These are phyloP conservation scores for Tolypocladium capitatum DNA, from an alignment of 2,329 filamentous ascomycete genomes.

Conservation along the genomic window DNA sequence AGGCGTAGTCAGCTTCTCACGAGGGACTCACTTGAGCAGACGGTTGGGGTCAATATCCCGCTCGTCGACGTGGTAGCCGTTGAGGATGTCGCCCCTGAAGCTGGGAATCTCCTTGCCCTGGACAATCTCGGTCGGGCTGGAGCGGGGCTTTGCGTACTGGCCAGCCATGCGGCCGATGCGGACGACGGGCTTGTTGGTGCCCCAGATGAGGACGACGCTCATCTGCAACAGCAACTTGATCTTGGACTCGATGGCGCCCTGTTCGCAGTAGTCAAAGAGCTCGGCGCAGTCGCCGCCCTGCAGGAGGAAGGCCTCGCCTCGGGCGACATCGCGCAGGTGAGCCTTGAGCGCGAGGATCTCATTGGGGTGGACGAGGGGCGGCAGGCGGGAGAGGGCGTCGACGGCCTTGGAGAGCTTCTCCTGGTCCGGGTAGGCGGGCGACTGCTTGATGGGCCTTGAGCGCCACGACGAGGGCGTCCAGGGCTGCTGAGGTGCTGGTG, in stretches of 20 bases:
- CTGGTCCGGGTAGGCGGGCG: slow-evolving; percentile 54
- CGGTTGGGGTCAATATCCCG: slow-evolving; percentile 70
- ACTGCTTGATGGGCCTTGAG: slow-evolving; percentile 66
- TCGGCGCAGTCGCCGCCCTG: slow-evolving; percentile 97
- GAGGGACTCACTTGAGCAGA: slow-evolving; percentile 48
- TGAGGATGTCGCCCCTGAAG: slow-evolving; percentile 91
- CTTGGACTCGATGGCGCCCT: slow-evolving; percentile 83
- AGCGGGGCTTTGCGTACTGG: slow-evolving; percentile 93
- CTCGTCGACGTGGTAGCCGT: slow-evolving; percentile 68
- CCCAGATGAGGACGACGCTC: slow-evolving; percentile 92
- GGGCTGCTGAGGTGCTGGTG: not conserved
- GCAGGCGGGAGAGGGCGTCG: slow-evolving; percentile 52
- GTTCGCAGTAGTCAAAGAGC: slow-evolving; percentile 90
- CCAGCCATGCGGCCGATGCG: slow-evolving; percentile 93
- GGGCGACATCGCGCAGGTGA: slow-evolving; percentile 71
- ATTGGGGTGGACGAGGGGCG: slow-evolving; percentile 64
- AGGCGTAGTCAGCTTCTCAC: too few relatives aligned
- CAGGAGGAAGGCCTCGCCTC: slow-evolving; percentile 82
- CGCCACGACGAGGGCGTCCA: slow-evolving; percentile 61
- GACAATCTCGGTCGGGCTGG: slow-evolving; percentile 71
- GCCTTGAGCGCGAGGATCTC: slow-evolving; percentile 72
- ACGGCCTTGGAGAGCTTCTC: slow-evolving; percentile 45
- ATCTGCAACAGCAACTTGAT: slow-evolving; percentile 95
- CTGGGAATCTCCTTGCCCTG: slow-evolving; percentile 72
- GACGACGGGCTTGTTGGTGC: slow-evolving; percentile 66